Conservation (phyloP, 2,329 filamentous ascomycete genomes). For the Ceratocystis lukuohia region DNA sequence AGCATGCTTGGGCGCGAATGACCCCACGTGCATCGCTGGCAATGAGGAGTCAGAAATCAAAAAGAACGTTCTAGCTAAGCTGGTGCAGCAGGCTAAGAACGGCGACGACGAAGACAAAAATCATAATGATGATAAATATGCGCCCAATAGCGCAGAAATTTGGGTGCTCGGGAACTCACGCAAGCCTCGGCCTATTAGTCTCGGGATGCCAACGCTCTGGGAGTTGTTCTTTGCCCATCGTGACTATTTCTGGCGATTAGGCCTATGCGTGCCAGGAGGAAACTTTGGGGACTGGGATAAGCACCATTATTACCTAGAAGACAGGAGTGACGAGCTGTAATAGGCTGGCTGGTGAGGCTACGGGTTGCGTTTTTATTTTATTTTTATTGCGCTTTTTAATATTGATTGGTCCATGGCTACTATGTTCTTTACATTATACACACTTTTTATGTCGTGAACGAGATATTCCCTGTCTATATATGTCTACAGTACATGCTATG, state of each 20-base stretch:
- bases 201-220: conserved; percentile 53
- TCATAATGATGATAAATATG: background rate
- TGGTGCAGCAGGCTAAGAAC: conserved; percentile 1
- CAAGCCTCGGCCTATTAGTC: conserved; percentile 11
- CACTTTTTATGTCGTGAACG: background rate
- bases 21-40: conserved; percentile 57
- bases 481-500: too few species aligned
- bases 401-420: background rate
- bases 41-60: conserved; percentile 24
- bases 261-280: conserved; percentile 73
- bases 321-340: conserved; percentile 30
- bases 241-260: conserved; percentile 93
- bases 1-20: conserved; percentile 57
- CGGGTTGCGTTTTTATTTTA: background rate
- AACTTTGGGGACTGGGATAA: conserved; percentile 55
- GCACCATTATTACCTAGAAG: conserved; percentile 32
- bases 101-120: too few species aligned
- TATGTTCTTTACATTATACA: background rate
- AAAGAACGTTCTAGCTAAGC: conserved; percentile 1
- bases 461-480: background rate
- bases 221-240: conserved; percentile 84
- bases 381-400: background rate
- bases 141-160: conserved; percentile 25
- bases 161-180: conserved; percentile 33
- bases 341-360: background rate